phyloP scores from a whole-genome alignment of 2,329 filamentous ascomycete genomes.

The Aspergillus tubingensis region DNA sequence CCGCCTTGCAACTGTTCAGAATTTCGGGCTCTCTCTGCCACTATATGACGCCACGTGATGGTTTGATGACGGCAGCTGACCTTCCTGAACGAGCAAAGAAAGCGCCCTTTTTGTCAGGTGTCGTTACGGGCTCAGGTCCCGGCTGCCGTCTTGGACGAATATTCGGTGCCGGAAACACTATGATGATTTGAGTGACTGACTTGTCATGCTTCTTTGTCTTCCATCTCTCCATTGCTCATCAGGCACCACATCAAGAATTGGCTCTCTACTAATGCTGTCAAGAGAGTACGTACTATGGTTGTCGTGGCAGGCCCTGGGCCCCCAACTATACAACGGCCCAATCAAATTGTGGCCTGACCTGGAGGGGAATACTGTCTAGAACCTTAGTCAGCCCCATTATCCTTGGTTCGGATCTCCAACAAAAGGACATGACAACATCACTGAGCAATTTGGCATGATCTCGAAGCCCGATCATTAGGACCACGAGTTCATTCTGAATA shows the following conservation, averaged over 20 bases:
- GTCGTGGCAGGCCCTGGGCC: constrained; percentile 3
- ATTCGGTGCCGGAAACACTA: constrained; percentile 1
- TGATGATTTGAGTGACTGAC: too few species aligned
- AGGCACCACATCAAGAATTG: not conserved
- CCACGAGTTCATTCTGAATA: not conserved
- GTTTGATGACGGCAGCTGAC: constrained; percentile 28
- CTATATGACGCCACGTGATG: constrained; percentile 34
- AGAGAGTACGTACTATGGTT: not conserved
- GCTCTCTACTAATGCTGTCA: not conserved
- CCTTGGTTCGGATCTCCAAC: constrained; percentile 10
- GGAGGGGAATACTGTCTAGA: constrained; percentile 12
- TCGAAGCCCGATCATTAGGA: not conserved
- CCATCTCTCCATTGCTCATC: too few species aligned
- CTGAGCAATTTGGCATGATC: constrained; percentile 7
- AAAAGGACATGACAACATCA: constrained; percentile 10
- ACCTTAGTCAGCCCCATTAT: constrained; percentile 9
- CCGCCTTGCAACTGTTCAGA: constrained; percentile 10
- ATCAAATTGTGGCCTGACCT: not conserved
- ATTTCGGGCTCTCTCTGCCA: constrained; percentile 15
- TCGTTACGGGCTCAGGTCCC: not conserved
- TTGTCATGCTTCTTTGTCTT: too few species aligned
- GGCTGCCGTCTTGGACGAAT: not conserved
- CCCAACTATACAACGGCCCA: constrained; percentile 15
- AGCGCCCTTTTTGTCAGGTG: constrained; percentile 12
- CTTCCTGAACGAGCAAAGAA: constrained; percentile 14